phyloP scores from a whole-genome alignment of 139 green algal genomes.

The Trebouxia sp. region DNA sequence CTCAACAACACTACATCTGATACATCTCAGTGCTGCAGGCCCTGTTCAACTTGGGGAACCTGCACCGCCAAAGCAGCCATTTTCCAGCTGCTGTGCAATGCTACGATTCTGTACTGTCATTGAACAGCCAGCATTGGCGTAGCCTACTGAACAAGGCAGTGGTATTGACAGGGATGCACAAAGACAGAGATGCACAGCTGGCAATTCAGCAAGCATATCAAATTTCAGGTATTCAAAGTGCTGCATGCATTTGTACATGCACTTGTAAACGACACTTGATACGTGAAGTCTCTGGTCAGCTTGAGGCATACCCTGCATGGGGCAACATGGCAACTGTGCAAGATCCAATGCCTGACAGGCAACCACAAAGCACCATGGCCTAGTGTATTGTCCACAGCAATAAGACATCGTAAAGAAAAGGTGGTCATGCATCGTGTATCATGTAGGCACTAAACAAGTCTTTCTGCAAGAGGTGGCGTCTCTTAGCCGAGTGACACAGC shows the following conservation, averaged over 20 bases:
- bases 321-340: not conserved
- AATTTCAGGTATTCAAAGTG: constrained; percentile 38
- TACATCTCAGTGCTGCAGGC: constrained; percentile 35
- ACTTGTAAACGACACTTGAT: not conserved
- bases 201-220: constrained; percentile 45
- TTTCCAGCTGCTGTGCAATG: constrained; percentile 48
- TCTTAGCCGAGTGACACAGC: not conserved
- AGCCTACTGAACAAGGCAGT: constrained; percentile 68
- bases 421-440: not conserved
- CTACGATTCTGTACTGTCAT: constrained; percentile 57
- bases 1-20: not conserved
- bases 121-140: constrained; percentile 55
- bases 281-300: not conserved
- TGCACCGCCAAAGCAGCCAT: constrained; percentile 53
- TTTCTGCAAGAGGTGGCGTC: not conserved
- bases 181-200: constrained; percentile 46
- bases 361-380: no score
- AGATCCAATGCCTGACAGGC: no score
- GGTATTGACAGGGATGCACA: constrained; percentile 48
- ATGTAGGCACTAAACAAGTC: not conserved
- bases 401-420: no score
- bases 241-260: not conserved
- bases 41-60: constrained; percentile 67
- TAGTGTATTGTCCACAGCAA: no score
- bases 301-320: not conserved